Conservation (phyloP, 2,329 filamentous ascomycete genomes). For the Tolypocladium album region DNA sequence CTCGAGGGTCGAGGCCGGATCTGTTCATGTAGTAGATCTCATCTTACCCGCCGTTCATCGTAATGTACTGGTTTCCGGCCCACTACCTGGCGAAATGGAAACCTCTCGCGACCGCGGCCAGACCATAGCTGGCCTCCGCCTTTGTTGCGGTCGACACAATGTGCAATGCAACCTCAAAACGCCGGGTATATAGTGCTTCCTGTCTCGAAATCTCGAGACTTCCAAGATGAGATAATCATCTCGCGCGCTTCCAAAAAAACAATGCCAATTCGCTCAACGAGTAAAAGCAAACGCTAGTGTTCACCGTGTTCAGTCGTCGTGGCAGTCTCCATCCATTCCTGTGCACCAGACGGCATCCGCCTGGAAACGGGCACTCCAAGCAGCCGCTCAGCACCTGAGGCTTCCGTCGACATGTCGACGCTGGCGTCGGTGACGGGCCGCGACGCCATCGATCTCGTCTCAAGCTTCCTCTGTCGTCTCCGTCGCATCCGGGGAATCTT, state of each 20-base stretch:
- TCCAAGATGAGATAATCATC: background rate
- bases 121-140: background rate
- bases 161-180: background rate
- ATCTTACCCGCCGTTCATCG: background rate
- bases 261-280: background rate
- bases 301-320: background rate
- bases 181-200: background rate
- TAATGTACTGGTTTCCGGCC: background rate
- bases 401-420: background rate
- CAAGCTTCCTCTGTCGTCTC: slow-evolving; percentile 4
- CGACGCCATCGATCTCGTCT: background rate
- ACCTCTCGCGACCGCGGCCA: background rate
- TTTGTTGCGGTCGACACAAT: background rate
- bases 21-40: background rate
- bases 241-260: background rate
- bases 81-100: background rate
- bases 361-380: background rate
- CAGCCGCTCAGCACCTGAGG: background rate
- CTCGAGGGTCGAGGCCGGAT: background rate
- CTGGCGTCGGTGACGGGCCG: background rate
- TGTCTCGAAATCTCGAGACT: background rate
- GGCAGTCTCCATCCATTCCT: background rate
- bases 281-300: background rate
- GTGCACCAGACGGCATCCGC: background rate
- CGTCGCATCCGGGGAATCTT: slow-evolving; percentile 6